A percentile compares a stretch with the other conserved stretches of the same genome.
phyloP scores from a whole-genome alignment of 2,329 filamentous ascomycete species.

The Xylaria sp. region DNA sequence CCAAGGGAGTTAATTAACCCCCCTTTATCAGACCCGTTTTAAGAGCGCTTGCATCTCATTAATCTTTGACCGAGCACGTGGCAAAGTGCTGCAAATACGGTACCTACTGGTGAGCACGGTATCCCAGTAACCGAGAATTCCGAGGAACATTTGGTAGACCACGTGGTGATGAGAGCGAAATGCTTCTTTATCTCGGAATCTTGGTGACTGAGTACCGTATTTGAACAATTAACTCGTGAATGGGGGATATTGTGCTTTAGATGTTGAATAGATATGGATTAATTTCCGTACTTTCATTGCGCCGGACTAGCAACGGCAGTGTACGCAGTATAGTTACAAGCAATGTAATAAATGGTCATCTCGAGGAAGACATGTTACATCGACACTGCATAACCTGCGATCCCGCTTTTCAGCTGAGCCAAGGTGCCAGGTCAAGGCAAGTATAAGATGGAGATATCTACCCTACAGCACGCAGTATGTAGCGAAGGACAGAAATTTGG shows the following conservation, averaged over 20 bases:
- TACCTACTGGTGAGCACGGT: not conserved
- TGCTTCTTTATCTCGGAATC: not conserved
- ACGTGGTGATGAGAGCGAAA: not conserved
- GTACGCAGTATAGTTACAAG: not conserved
- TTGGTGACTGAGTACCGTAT: not conserved
- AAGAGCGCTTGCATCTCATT: conserved; percentile 11
- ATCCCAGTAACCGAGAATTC: not conserved
- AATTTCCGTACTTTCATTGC: conserved; percentile 2
- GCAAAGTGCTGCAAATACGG: conserved; percentile 5
- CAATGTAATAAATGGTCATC: conserved; percentile 6
- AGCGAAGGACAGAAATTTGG: not conserved
- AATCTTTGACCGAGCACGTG: conserved; percentile 21
- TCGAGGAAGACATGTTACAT: conserved; percentile 6
- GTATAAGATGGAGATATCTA: conserved; percentile 7
- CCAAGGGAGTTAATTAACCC: conserved; percentile 6
- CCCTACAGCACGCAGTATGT: too few species aligned
- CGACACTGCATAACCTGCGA: conserved; percentile 20
- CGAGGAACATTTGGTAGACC: not conserved
- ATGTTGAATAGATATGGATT: not conserved
- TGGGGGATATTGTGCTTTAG: too few species aligned
- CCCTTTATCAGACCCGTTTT: conserved; percentile 4
- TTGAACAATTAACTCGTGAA: not conserved
- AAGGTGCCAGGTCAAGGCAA: conserved; percentile 16
- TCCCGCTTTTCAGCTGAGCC: conserved; percentile 29
- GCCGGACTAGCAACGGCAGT: not conserved